Conservation (phyloP, 306 rosid species). For the Hippophae rhamnoides region DNA sequence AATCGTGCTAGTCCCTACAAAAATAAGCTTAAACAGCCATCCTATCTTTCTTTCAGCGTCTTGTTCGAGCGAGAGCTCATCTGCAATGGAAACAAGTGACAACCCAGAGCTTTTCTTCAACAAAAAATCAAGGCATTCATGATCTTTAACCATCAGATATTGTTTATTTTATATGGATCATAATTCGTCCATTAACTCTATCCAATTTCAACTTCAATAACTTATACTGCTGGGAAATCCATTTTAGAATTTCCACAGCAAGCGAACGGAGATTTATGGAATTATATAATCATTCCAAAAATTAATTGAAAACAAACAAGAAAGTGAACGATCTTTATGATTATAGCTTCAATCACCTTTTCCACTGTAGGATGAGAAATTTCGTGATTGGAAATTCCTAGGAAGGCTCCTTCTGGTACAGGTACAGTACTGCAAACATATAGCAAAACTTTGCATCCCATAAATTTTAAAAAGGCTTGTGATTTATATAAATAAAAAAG, state of each 20-base stretch:
- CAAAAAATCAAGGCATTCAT: background rate
- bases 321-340: no score
- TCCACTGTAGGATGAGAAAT: constrained; percentile 34
- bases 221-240: no score
- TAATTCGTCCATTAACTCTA: no score
- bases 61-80: constrained; percentile 50
- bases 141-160: background rate
- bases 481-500: background rate
- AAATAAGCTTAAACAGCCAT: constrained; percentile 65
- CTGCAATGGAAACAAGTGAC: constrained; percentile 28
- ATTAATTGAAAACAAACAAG: no score
- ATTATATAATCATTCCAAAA: no score
- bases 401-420: constrained; percentile 36
- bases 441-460: background rate
- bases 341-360: constrained; percentile 32
- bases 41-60: constrained; percentile 82
- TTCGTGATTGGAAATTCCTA: constrained; percentile 34
- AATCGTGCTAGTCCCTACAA: constrained; percentile 61
- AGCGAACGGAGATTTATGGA: no score
- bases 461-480: background rate
- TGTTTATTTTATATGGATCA: no score
- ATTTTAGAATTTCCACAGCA: no score
- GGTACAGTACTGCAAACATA: constrained; percentile 36
- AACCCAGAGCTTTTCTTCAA: no score
- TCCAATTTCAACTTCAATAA: no score